Evolutionary conservation across 305 asterid species (phyloP), one percentile per base, ranked within the genome.

Genomic region (Andrographis paniculata): DNA sequence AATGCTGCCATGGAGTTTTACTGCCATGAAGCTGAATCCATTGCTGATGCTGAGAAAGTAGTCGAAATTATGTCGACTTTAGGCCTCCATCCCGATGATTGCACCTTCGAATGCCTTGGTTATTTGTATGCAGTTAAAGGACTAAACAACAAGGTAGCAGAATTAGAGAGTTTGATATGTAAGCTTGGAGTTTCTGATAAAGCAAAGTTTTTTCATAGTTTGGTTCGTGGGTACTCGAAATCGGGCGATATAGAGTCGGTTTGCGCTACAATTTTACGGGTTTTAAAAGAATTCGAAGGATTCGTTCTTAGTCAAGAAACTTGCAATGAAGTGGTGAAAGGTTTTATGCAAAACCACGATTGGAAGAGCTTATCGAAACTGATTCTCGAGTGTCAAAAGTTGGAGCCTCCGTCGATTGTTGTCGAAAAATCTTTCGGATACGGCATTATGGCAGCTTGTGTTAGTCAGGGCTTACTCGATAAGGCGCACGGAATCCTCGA

Each of bases 1-100:
- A 91, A 86, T 75, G 89, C 92, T 65, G 96, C 84, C 5, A 55
- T 86, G 53, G 82, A 91, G 45, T 79, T 71, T 62, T 80, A 76
- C 50, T 91, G 95, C 51, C 59, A 71, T 6, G 95, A 80, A 72
- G 63, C 69, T 37, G 80, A 73, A 65, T 80, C 83, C 0, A 74
- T 83, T 57, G 66, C 41, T 53, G 85, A 80, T 45, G 94, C 93
- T 2, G 88, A 83, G 55, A 80, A 72, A 59, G 80, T 82, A 55
- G 60, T 83, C 20, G 92, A 85, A 40, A 69, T 66, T 14, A 86
- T 89, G 95, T 73, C 95, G 11, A 58, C 68, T 45, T 62, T 89
- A 61, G 94, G 92, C 16, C 50, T 83, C 63, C 71, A 71, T 77
- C 98, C 95, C 5, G 80, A 91, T 58, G 71, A 67, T 23, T 45